Base-by-base conservation (phyloP, 108 stramenopile genomes). In the Skeletonema costatum region DNA sequence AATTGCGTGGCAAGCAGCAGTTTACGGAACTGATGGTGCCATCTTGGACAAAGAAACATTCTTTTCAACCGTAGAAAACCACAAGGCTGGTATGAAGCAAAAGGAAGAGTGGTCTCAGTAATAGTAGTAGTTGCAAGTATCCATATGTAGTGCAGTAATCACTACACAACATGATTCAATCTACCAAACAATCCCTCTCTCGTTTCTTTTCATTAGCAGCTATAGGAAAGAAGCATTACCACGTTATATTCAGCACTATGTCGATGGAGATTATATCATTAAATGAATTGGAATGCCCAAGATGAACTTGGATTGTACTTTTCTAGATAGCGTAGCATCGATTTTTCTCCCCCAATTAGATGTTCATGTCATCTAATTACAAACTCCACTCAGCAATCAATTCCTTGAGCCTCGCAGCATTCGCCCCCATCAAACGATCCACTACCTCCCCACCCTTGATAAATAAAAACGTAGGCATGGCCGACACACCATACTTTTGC, bases 381-480 rank as follows among this genome's bases (percentile, higher is more conserved):
- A 61, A 13, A 29, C 60, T 31, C 44, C 60, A 61, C 60, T 14
- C n/a, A 21, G 14, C 14, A 46, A 65, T 79, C 32, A 91, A 60
- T 48, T 87, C 87, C 70, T 87, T 74, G 11, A 93, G 85, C 51
- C 80, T 67, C 17, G 64, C 60, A 13, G 88, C 76, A 72, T 91
- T 91, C 10, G 89, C 92, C 17, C 91, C 93, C 90, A 90, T 90
- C 50, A 94, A 74, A n/a, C 87, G 74, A 74, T 95, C 92, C 4
- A 93, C 88, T 12, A 92, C 90, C 76, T 92, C 90, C 7, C 95
- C 92, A 51, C 77, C 82, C 76, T 94, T 96, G 67, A 96, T 81
- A 68, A 96, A 96, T 5, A 94, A 36, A 87, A 97, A 97, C 0
- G 97, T 97, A 19, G 97, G 97, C 97, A 95, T 95, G 64, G 94